Evolutionary conservation across 1,139 yeast genomes (phyloP).

Genomic region (Saccharomyces hybrid): DNA sequence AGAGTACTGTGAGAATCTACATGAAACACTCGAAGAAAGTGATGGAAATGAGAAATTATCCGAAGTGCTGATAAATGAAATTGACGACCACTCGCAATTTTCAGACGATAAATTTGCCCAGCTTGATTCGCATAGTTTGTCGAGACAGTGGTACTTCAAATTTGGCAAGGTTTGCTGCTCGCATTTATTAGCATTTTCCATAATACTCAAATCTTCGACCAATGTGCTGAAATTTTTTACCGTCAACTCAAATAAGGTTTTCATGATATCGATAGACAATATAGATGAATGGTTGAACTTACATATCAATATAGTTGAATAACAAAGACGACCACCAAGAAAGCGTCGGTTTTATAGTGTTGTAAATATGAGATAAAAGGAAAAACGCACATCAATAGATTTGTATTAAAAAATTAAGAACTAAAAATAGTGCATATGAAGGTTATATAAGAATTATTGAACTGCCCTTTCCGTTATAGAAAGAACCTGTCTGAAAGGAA

Average conservation of each 20-base stretch:
- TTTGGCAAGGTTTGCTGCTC: conserved; percentile 26
- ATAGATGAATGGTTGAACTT: conserved; percentile 32
- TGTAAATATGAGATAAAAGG: no score
- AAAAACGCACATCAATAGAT: no score
- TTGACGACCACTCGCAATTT: conserved; percentile 17
- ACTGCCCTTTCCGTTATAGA: no score
- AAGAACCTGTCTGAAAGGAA: no score
- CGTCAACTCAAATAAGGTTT: conserved; percentile 14
- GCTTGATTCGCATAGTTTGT: conserved; percentile 23
- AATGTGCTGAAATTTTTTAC: conserved; percentile 20
- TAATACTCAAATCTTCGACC: conserved; percentile 22
- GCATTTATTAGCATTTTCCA: conserved; percentile 29
- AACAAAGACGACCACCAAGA: neutral
- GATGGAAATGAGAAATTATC: conserved; percentile 4
- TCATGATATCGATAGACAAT: conserved; percentile 20
- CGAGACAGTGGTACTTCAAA: conserved; percentile 20
- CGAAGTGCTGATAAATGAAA: conserved; percentile 10
- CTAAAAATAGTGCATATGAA: no score
- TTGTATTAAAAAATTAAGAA: no score
- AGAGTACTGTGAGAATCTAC: conserved; percentile 19
- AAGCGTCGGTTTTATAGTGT: no score
- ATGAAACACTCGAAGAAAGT: neutral
- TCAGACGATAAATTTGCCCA: conserved; percentile 25
- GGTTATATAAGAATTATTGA: no score
- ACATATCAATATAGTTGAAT: conserved; percentile 28